Conservation (phyloP, 768 basidiomycete species). For the Tulasnella sp. region DNA sequence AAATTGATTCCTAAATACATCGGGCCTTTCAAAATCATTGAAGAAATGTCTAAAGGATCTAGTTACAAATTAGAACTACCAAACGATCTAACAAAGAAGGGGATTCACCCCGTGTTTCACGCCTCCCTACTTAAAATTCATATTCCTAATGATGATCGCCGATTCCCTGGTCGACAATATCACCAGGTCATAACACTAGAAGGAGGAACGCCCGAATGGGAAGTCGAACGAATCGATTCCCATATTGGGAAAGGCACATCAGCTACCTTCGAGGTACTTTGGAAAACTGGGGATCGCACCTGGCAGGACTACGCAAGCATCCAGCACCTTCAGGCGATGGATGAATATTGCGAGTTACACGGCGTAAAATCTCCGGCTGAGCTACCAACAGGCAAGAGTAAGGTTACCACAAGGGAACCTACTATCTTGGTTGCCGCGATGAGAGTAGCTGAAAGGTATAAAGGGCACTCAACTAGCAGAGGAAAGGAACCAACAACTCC, state of each 20-base stretch:
- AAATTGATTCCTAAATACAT: constrained; percentile 24
- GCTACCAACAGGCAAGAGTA: background rate
- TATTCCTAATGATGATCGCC: background rate
- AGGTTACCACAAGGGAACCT: no score
- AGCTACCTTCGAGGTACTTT: background rate
- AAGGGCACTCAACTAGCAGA: no score
- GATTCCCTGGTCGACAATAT: background rate
- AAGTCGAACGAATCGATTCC: background rate
- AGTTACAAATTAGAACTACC: background rate
- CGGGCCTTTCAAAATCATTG: no score
- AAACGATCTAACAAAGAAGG: background rate
- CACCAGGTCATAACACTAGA: background rate
- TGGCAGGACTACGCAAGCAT: background rate
- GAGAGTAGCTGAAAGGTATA: no score
- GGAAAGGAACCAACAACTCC: no score
- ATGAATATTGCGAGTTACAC: background rate
- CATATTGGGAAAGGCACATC: background rate
- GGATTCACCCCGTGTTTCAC: background rate
- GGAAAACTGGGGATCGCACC: background rate
- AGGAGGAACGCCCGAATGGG: background rate
- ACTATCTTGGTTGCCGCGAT: no score
- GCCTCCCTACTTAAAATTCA: background rate
- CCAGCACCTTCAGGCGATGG: background rate
- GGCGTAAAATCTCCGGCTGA: background rate
- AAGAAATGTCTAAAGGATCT: no score